Percentiles rank a stretch among this genome's conserved stretches.
These are phyloP conservation scores for Pseudognaphalium luteoalbum DNA, from an alignment of 129 eudicot species.

Conservation along the genomic window DNA sequence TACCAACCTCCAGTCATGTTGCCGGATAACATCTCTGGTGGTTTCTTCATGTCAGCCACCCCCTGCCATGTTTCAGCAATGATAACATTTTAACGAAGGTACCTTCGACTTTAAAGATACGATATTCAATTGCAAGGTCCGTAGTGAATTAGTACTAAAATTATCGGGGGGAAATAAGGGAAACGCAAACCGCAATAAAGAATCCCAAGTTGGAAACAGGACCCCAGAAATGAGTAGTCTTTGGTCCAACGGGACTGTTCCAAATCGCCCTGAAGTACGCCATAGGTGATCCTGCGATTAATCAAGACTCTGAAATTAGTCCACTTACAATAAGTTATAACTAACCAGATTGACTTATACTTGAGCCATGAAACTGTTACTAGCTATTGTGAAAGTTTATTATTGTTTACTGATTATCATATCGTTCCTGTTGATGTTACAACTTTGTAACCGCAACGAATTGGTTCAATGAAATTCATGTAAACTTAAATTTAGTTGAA, in stretches of 20 bases:
- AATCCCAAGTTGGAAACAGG: conserved; percentile 31
- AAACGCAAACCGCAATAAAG: conserved; percentile 19
- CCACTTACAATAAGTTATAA: not conserved
- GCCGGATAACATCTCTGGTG: conserved; percentile 92
- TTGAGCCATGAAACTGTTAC: not conserved
- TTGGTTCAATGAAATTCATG: no score
- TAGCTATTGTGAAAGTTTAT: no score
- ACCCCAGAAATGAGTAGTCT: conserved; percentile 37
- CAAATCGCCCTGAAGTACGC: not conserved
- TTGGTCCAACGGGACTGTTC: conserved; percentile 23
- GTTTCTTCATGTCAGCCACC: conserved; percentile 79
- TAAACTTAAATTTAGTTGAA: no score
- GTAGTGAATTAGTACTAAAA: not conserved
- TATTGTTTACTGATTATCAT: no score
- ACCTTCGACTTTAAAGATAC: not conserved
- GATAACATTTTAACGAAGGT: not conserved
- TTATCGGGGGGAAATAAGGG: not conserved
- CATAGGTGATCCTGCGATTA: not conserved
- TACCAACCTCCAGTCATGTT: conserved; percentile 84
- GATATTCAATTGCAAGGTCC: not conserved
- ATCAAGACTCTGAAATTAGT: not conserved
- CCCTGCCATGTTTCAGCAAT: conserved; percentile 50
- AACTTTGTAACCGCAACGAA: no score
- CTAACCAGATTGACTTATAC: not conserved
- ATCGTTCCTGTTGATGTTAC: no score